Evolutionary conservation across 495 filamentous ascomycete species (phyloP), one percentile per base, ranked within the genome.

Genomic region (Penicillium argentinense): DNA sequence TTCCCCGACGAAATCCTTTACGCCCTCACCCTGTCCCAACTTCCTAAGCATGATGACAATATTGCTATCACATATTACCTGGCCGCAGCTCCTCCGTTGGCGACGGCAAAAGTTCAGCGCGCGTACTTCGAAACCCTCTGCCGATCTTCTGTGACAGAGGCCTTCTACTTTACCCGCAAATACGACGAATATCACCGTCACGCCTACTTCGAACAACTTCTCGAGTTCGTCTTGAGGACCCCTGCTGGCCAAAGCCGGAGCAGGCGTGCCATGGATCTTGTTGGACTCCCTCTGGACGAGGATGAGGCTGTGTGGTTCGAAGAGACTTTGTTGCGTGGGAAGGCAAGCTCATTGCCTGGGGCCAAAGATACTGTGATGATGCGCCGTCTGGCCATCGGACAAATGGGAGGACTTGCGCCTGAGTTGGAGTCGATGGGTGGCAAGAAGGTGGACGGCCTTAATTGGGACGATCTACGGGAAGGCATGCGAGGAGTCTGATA

Each of bases 1-100:
- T 91, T 91, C 54, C 79, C 86, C 23, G 87, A 91, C 62, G 87
- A 91, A 42, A 89, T 91, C 37, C 76, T 90, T 46, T 73, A 80
- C 27, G 75, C 75, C 18, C 76, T 93, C n/a, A 82, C 87, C 25
- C 63, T 73, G 5, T 72, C 73, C 9, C 69, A 82, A 45, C 69
- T 82, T 45, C 69, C 79, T 3, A 68, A 76, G 36, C 71, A 78
- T 42, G 83, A 90, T 53, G 79, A 82, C 54, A 77, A 70, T 38
- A 73, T 90, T 5, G 68, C 85, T 0, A 75, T 91, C 42, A 84
- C 87, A 22, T 93, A 91, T 63, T 91, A 86, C 64, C 78, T 89
- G 40, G 82, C 81, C 14, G 79, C 81, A 3, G 78, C 81, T 30
- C 87, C 88, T 8, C 71, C 83, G 17, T 71, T 93, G 1, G 76